Base-by-base conservation (phyloP, 352 stramenopile species). In the Labyrinthula sp. region DNA sequence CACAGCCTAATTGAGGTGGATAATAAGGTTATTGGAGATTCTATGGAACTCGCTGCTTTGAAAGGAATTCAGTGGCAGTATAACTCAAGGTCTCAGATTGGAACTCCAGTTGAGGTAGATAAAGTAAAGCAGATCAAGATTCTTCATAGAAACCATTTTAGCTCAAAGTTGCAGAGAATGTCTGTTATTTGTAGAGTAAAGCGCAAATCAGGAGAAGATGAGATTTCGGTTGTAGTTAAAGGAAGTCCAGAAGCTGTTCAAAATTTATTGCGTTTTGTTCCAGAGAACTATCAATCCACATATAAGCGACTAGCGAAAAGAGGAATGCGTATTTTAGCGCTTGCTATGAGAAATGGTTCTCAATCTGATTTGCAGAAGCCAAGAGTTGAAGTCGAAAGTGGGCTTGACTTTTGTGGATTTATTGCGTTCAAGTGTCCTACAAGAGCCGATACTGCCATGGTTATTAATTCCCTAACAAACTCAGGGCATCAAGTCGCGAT, bases 1-100 rank as follows among this genome's bases (percentile, higher is more conserved):
- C 89, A 99, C 59, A 94, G 84, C 23, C 71, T 99, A 12, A 87
- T 97, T 37, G 71, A 90, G 38, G 88, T 97, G 48, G 85, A 96
- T 40, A 86, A 85, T 29, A 78, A 8, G 8, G 0, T 95, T 54
- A 59, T 94, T 23, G 90, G 90, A 45, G 89, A 98, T 67, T 88
- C 89, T 14, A 75, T 99, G 7, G 90, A 99, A 71, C 77, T 88
- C 46, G 86, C 87, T 0, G 85, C 87, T 25, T 74, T 99, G 34
- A 82, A 82, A 49, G 78, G 82, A 15, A 35, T 52, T 15, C 18
- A 52, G 34, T 52, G 43, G 43, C 18, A 20, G 20, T 52, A 45
- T 50, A 35, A 52, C 35, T 35, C 43, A 17, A 55, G 37, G 38
- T 37, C 43, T 22, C 38, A 52, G 43, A 23, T 25, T 3, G 30